phyloP scores from a whole-genome alignment of 768 basidiomycete genomes.

The Hydnomerulius pinastri region DNA sequence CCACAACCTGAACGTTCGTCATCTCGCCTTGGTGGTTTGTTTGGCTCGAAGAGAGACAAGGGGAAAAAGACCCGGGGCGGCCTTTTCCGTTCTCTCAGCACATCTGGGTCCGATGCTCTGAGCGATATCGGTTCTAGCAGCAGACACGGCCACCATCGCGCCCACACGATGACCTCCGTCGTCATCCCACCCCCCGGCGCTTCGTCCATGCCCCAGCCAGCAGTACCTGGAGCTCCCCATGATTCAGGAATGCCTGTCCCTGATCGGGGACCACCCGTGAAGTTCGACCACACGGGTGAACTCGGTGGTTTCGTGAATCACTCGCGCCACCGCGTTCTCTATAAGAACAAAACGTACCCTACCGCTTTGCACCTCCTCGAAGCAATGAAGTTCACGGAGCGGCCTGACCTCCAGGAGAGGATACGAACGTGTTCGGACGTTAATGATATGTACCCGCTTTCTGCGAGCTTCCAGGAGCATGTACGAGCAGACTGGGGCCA shows the following conservation, averaged over 20 bases:
- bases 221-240: background rate
- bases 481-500: slow-evolving; percentile 59
- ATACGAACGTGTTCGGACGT: slow-evolving; percentile 49
- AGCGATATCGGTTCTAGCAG: slow-evolving; percentile 17
- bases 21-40: slow-evolving; percentile 20
- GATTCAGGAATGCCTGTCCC: slow-evolving; percentile 19
- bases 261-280: slow-evolving; percentile 27
- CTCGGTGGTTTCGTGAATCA: slow-evolving; percentile 61
- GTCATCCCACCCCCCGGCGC: slow-evolving; percentile 20
- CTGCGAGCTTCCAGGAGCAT: slow-evolving; percentile 33
- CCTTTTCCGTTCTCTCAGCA: slow-evolving; percentile 48
- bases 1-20: slow-evolving; percentile 22
- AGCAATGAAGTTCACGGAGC: slow-evolving; percentile 64
- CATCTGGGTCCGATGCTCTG: slow-evolving; percentile 15
- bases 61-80: slow-evolving; percentile 40
- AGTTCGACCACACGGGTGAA: slow-evolving; percentile 44
- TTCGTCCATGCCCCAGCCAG: slow-evolving; percentile 3
- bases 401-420: slow-evolving; percentile 54
- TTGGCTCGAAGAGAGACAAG: slow-evolving; percentile 34
- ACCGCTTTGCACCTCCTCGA: slow-evolving; percentile 77
- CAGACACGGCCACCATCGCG: slow-evolving; percentile 20
- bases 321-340: slow-evolving; percentile 63
- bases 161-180: slow-evolving; percentile 22
- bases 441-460: slow-evolving; percentile 40
- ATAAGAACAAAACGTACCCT: slow-evolving; percentile 57